phyloP scores from a whole-genome alignment of 2,329 filamentous ascomycete genomes.

The Cordyceps javanica region DNA sequence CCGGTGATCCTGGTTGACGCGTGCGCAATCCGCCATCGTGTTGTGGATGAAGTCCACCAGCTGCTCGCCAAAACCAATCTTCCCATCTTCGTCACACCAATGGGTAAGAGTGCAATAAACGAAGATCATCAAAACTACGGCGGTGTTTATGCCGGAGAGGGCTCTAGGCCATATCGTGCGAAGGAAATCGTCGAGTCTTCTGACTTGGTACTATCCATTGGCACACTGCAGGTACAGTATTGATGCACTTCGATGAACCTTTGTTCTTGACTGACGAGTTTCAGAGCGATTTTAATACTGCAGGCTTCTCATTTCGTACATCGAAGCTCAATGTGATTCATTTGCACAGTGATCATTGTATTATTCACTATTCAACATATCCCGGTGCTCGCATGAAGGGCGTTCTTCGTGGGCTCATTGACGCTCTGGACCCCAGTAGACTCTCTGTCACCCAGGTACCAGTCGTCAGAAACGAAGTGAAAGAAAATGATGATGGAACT shows the following conservation, averaged over 20 bases:
- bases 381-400: constrained; percentile 71
- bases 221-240: constrained; percentile 46
- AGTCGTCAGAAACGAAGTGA: constrained; percentile 45
- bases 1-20: constrained; percentile 79
- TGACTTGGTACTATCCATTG: constrained; percentile 66
- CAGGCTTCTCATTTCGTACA: constrained; percentile 75
- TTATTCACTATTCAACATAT: constrained; percentile 73
- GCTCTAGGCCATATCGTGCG: constrained; percentile 59
- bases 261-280: background rate
- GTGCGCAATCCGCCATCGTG: constrained; percentile 71
- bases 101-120: constrained; percentile 81
- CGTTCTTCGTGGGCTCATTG: constrained; percentile 65
- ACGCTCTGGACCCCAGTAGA: constrained; percentile 49
- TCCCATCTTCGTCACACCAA: constrained; percentile 81
- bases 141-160: constrained; percentile 79
- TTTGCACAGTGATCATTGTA: constrained; percentile 68
- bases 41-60: constrained; percentile 64
- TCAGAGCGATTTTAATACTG: constrained; percentile 73
- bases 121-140: constrained; percentile 71
- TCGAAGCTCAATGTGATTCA: constrained; percentile 74
- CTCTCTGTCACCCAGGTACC: constrained; percentile 51
- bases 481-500: constrained; percentile 32
- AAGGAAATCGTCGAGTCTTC: constrained; percentile 59
- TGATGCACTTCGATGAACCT: background rate
- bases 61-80: constrained; percentile 67